Base-by-base conservation (phyloP, 768 basidiomycete genomes). In the Agrocybe praecox region DNA sequence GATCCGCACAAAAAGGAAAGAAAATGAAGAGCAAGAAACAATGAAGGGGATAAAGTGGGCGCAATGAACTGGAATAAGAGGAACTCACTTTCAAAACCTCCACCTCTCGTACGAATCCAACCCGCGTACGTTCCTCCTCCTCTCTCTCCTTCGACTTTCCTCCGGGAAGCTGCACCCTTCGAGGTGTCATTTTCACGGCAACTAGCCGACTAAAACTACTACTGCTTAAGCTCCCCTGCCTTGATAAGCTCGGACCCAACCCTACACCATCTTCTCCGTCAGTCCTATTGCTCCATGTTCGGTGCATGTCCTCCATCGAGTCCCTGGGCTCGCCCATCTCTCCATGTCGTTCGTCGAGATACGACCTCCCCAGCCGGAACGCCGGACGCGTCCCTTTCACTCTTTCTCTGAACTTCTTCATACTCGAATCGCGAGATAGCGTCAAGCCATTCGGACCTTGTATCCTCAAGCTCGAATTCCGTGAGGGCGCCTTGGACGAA, bases 81-180 rank as follows among this genome's bases (percentile, higher is more conserved):
- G 32, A 5, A 76, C 84, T 70, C 65, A 89, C 88, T 72, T 87
- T 80, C n/a, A 94, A 73, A 3, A 95, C 87, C 66, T 92, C 89
- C 15, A 92, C 92, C 72, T 94, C 92, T 23, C 92, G 76, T 24
- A 91, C 82, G 62, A 94, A 93, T 46, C 84, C 85, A 46, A 92
- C 88, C 40, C 89, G 67, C 55, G 90, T 92, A 55, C 91, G 73
- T 56, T 91, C 87, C 64, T 87, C 86, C 59, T 82, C 80, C 62
- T 74, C 70, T 36, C 75, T 47, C 19, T 57, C 55, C 46, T 45
- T 45, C 59, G 64, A 23, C 61, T 62, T 34, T 6, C 36, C 36
- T 14, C 36, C 36, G 12, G 36, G 12, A 14, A 40, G 36, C 12
- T 40, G 36, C 14, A 40, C 36, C 29, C 69, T 72, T 53, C 80